A percentile compares a stretch with the other conserved stretches of the same genome.
phyloP scores from a whole-genome alignment of 495 filamentous ascomycete genomes.

The Podospora tetraspora region DNA sequence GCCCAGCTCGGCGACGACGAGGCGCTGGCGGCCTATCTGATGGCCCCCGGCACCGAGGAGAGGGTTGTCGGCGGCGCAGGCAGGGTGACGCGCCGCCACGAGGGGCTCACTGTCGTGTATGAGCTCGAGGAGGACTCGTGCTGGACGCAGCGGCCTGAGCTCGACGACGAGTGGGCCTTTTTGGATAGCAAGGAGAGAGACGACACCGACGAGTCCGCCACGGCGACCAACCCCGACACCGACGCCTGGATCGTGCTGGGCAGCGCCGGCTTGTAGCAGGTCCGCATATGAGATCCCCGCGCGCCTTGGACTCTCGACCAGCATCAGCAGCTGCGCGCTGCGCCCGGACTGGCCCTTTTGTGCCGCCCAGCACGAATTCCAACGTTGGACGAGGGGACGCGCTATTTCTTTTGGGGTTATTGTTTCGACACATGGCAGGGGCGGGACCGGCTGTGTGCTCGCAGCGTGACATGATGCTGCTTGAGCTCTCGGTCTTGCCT shows the following conservation, averaged over 20 bases:
- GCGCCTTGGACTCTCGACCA: slow-evolving; percentile 31
- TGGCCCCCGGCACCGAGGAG: slow-evolving; percentile 8
- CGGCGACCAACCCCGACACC: background rate
- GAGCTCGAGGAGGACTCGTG: background rate
- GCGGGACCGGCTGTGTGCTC: background rate
- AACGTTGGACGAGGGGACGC: background rate
- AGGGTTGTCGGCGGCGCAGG: background rate
- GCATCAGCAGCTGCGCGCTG: slow-evolving; percentile 20
- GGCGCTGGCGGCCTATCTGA: slow-evolving; percentile 26
- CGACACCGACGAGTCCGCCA: slow-evolving; percentile 2
- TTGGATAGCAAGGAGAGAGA: slow-evolving; percentile 11
- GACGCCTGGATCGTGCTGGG: slow-evolving; percentile 34
- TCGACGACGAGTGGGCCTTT: slow-evolving; percentile 17
- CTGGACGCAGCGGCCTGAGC: background rate
- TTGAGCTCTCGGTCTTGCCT: background rate
- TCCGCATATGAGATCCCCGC: slow-evolving; percentile 37
- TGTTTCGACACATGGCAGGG: background rate
- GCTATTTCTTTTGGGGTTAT: background rate
- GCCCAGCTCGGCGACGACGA: slow-evolving; percentile 28
- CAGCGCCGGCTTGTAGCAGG: slow-evolving; percentile 44
- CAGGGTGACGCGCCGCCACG: background rate
- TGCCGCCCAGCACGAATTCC: slow-evolving; percentile 11
- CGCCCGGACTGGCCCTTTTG: slow-evolving; percentile 35
- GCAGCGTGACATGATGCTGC: background rate
- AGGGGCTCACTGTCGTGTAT: slow-evolving; percentile 1